A percentile compares a stretch with the other conserved stretches of the same genome.
Conservation (phyloP, 129 eudicot genomes). For the Helianthus tuberosus region DNA sequence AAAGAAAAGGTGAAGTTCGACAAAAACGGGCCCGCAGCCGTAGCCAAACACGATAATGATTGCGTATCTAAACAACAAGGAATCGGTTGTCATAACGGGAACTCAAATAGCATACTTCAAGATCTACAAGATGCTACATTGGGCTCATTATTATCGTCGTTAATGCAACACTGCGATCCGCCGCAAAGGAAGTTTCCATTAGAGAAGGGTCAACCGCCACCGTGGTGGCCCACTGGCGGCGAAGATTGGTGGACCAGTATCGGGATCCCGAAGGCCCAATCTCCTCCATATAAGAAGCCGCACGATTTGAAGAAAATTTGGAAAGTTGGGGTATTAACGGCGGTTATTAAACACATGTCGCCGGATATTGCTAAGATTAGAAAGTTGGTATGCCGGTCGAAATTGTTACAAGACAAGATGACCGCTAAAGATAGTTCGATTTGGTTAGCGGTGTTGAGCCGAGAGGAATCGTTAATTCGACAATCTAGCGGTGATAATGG, state of each 20-base stretch:
- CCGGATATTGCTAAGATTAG: conserved; percentile 87
- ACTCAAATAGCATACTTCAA: conserved; percentile 53
- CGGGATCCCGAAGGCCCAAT: conserved; percentile 67
- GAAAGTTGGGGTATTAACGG: conserved; percentile 92
- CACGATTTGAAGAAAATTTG: conserved; percentile 95
- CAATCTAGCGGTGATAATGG: conserved; percentile 72
- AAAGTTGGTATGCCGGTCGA: conserved; percentile 62
- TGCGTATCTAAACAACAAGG: conserved; percentile 46
- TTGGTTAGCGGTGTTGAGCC: conserved; percentile 79
- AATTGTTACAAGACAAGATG: conserved; percentile 90
- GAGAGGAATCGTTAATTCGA: conserved; percentile 64
- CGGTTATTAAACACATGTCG: conserved; percentile 96
- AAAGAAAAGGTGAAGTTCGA: conserved; percentile 96
- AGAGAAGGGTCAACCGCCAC: conserved; percentile 86
- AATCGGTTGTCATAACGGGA: conserved; percentile 44
- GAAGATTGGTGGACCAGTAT: conserved; percentile 88
- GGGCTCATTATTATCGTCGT: conserved; percentile 84
- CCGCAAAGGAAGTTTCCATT: conserved; percentile 85
- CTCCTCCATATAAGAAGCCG: conserved; percentile 92
- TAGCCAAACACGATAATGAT: conserved; percentile 66
- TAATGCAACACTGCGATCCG: conserved; percentile 93
- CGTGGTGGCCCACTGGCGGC: conserved; percentile 94
- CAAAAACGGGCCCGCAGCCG: conserved; percentile 90
- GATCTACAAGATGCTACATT: conserved; percentile 96
- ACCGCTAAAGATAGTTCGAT: conserved; percentile 89